Percentiles rank a stretch among this genome's conserved stretches.
Conservation (phyloP, 805 yeast species). For the Scheffersomyces stipitis region DNA sequence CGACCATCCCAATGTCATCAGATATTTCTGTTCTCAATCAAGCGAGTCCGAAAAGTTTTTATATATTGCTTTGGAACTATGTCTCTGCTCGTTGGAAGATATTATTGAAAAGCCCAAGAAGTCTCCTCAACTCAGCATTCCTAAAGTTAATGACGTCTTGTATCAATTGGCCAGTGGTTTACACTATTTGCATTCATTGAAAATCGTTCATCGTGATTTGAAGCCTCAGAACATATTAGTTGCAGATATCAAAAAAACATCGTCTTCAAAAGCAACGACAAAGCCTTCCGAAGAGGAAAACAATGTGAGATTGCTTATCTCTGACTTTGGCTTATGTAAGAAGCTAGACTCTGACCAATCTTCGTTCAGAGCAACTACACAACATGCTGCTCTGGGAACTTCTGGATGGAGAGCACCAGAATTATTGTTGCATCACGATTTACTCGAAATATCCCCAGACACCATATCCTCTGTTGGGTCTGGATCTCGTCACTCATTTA, state of each 20-base stretch:
- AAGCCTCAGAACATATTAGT: constrained; percentile 93
- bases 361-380: constrained; percentile 88
- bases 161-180: constrained; percentile 82
- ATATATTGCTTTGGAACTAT: constrained; percentile 89
- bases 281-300: constrained; percentile 2
- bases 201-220: constrained; percentile 91
- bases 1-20: constrained; percentile 91
- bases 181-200: constrained; percentile 81
- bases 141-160: constrained; percentile 53
- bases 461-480: constrained; percentile 30
- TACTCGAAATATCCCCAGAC: constrained; percentile 39
- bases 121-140: constrained; percentile 34
- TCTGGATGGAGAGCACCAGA: constrained; percentile 99
- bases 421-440: constrained; percentile 46
- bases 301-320: constrained; percentile 67
- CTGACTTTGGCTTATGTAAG: constrained; percentile 96
- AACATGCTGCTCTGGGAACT: constrained; percentile 88
- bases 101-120: constrained; percentile 58
- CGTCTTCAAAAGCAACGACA: constrained; percentile 4
- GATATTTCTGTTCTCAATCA: constrained; percentile 92
- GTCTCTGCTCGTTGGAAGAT: constrained; percentile 87
- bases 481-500: constrained; percentile 13
- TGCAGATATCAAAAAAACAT: constrained; percentile 59
- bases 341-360: constrained; percentile 90
- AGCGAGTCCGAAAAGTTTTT: constrained; percentile 70